Base-by-base conservation (phyloP, 345 rosid genomes). In the Lumnitzera racemosa region DNA sequence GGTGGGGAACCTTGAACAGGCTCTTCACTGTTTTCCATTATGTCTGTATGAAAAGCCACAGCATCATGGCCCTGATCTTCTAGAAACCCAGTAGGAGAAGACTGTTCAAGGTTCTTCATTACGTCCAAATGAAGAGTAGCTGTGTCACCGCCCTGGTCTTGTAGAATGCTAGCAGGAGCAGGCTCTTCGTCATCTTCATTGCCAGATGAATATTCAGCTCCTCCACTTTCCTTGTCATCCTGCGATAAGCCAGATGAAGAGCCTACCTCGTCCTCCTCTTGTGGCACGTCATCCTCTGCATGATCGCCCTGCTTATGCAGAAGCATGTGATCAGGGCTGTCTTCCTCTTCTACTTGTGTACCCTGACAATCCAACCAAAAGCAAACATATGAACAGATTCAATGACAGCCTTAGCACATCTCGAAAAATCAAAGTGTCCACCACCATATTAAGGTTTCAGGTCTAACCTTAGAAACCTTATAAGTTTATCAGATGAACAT, bases 291-390 rank as follows among this genome's bases (percentile, higher is more conserved):
- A 12, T 31, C 64, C 15, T 46, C 7, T 20, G 15, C 70, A 43
- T 27, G 60, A 10, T 59, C 69, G 71, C 61, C 63, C 56, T 73
- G 65, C 66, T 61, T 68, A 55, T 66, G 69, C 60, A 27, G 70
- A 63, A 69, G 61, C 53, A 57, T 11, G 57, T 47, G 62, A 51
- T 67, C 80, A 55, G 63, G 53, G 59, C 58, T 61, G 54, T 62
- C 65, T 59, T 61, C 63, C 63, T 67, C 78, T 57, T 75, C 20
- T 20, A 20, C 74, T 83, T 86, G 74, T 48, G 59, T 51, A 47
- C 56, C 59, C 60, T 46, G 58, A 49, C 51, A 13, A 49, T 29
- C 51, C 51, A 59, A 59, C 52, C 23, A 41, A 25, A 31, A 61
- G 27, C 49, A 29, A 61, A 51, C 49, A 55, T 36, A 6, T 3